These are phyloP conservation scores for Trichoderma gracile DNA, from an alignment of 2,329 filamentous ascomycete genomes.

Conservation along the genomic window DNA sequence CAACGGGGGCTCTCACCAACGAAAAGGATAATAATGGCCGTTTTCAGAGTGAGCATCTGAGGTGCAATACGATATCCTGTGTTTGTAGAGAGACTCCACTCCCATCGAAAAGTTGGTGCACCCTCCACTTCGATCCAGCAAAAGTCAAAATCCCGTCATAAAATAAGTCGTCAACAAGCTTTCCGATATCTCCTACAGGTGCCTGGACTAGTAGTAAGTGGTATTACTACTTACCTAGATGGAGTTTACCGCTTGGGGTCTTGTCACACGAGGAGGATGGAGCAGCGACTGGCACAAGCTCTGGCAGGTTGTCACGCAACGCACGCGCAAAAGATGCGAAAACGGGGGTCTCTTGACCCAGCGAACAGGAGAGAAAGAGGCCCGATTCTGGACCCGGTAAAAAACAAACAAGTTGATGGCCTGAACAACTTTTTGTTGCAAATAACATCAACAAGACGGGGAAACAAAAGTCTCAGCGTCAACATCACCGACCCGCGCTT, in stretches of 20 bases:
- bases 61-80: too few relatives aligned
- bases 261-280: not conserved
- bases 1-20: too few relatives aligned
- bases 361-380: not conserved
- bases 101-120: not conserved
- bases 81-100: not conserved
- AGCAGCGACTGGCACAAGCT: constrained; percentile 18
- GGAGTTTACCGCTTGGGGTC: constrained; percentile 8
- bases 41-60: too few relatives aligned
- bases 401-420: constrained; percentile 4
- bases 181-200: not conserved
- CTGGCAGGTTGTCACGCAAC: constrained; percentile 3
- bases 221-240: too few relatives aligned
- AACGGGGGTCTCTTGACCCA: not conserved
- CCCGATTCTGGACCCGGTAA: constrained; percentile 3
- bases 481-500: not conserved
- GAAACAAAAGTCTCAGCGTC: not conserved
- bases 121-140: not conserved
- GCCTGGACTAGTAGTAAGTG: not conserved
- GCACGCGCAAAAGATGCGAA: not conserved
- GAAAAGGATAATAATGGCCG: too few relatives aligned
- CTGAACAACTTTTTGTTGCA: not conserved
- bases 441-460: constrained; percentile 8
- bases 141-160: constrained; percentile 3
- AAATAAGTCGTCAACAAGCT: constrained; percentile 9